Percentiles rank a stretch among this genome's conserved stretches.
Conservation (phyloP, 306 rosid genomes). For the Rosa chinensis region DNA sequence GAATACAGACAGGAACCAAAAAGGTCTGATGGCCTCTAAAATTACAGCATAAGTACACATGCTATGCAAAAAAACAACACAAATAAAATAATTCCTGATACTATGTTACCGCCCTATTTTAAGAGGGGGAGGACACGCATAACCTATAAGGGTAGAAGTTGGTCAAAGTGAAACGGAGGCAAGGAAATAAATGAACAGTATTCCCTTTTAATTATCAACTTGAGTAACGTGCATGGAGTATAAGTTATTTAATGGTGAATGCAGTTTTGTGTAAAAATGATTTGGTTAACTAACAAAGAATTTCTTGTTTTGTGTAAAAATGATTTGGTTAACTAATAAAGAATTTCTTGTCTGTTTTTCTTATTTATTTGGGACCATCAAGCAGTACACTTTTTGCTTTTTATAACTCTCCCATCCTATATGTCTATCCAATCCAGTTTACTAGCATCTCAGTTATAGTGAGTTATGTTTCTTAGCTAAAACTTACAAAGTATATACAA, state of each 20-base stretch:
- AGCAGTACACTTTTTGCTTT: background rate
- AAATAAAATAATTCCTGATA: too few species aligned
- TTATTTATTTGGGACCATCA: background rate
- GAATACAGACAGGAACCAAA: too few species aligned
- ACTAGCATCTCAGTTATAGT: background rate
- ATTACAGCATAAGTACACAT: too few species aligned
- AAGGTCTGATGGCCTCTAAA: too few species aligned
- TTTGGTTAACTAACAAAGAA: too few species aligned
- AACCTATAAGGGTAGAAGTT: too few species aligned
- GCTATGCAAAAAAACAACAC: too few species aligned
- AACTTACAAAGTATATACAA: background rate
- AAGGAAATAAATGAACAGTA: too few species aligned
- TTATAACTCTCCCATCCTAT: background rate
- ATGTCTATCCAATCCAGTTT: background rate
- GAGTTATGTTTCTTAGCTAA: background rate
- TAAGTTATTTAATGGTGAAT: background rate
- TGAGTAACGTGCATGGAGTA: background rate
- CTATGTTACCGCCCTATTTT: too few species aligned
- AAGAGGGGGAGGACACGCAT: too few species aligned
- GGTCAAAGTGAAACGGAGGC: background rate
- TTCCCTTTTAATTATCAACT: background rate
- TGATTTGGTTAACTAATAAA: background rate
- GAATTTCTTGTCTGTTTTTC: background rate
- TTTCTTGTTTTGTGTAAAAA: too few species aligned
- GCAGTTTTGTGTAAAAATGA: too few species aligned